These are phyloP conservation scores for Boletus pseudo-olivaceus DNA, from an alignment of 768 basidiomycete genomes.

Conservation along the genomic window DNA sequence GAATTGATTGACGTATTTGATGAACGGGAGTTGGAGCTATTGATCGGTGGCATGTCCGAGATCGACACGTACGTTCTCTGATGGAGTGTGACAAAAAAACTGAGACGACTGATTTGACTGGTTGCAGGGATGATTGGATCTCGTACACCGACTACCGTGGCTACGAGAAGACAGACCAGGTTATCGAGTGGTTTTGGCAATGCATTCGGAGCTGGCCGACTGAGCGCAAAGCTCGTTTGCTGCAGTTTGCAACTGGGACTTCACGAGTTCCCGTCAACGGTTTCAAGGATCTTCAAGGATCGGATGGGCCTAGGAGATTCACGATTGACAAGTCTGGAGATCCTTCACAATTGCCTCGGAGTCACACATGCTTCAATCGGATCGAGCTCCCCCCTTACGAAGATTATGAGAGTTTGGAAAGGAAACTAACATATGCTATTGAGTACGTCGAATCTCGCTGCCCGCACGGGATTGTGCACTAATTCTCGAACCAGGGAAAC, in stretches of 20 bases:
- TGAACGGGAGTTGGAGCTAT: constrained; percentile 81
- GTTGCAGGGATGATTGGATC: constrained; percentile 78
- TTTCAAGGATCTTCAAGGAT: constrained; percentile 92
- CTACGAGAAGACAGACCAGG: constrained; percentile 81
- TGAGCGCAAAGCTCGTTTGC: constrained; percentile 79
- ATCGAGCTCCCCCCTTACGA: constrained; percentile 88
- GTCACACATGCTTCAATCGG: constrained; percentile 92
- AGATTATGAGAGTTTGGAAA: constrained; percentile 82
- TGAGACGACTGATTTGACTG: background rate
- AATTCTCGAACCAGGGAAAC: constrained; percentile 52
- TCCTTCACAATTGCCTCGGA: constrained; percentile 80
- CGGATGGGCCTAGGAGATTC: constrained; percentile 87
- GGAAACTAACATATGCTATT: constrained; percentile 79
- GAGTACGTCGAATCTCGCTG: constrained; percentile 49
- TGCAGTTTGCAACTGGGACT: constrained; percentile 87
- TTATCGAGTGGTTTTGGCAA: constrained; percentile 97
- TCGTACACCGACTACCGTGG: constrained; percentile 92
- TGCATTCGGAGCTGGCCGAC: constrained; percentile 87
- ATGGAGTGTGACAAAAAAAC: background rate
- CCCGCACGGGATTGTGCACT: background rate
- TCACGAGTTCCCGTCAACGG: constrained; percentile 89
- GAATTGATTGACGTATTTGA: constrained; percentile 89
- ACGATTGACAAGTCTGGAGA: constrained; percentile 96
- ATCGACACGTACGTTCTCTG: constrained; percentile 66
- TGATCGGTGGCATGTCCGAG: constrained; percentile 92